These are phyloP conservation scores for Megacollybia marginata DNA, from an alignment of 768 basidiomycete genomes.

Conservation along the genomic window DNA sequence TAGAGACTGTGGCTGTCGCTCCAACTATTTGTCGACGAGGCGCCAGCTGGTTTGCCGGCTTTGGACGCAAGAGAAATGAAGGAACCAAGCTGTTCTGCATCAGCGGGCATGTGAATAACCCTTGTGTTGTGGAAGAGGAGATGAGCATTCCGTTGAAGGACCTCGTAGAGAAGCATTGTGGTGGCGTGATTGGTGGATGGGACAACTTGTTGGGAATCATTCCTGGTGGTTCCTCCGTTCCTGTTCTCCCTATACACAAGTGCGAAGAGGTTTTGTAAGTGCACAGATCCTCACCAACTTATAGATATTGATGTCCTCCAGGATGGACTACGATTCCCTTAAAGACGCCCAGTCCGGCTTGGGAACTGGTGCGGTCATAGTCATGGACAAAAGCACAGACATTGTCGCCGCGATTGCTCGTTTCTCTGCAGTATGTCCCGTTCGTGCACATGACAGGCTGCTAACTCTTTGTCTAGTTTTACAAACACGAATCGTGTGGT, in stretches of 20 bases:
- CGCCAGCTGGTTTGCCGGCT: constrained; percentile 82
- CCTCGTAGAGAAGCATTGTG: constrained; percentile 93
- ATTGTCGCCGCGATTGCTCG: constrained; percentile 91
- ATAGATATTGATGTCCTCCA: constrained; percentile 16
- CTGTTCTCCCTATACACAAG: constrained; percentile 76
- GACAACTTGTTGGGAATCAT: constrained; percentile 95
- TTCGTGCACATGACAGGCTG: background rate
- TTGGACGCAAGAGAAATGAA: constrained; percentile 87
- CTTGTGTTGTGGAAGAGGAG: constrained; percentile 97
- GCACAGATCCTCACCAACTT: background rate
- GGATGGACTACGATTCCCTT: constrained; percentile 98
- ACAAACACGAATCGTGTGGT: constrained; percentile 98
- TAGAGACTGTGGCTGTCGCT: constrained; percentile 96
- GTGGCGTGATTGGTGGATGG: constrained; percentile 93
- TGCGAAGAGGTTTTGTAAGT: constrained; percentile 87
- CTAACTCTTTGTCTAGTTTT: constrained; percentile 51
- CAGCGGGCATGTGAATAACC: constrained; percentile 96
- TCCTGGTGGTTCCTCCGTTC: constrained; percentile 92
- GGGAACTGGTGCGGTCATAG: constrained; percentile 96
- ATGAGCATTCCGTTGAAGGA: constrained; percentile 97
- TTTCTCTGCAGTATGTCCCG: constrained; percentile 60
- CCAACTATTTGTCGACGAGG: constrained; percentile 94
- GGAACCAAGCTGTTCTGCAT: constrained; percentile 98
- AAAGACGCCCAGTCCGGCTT: constrained; percentile 96
- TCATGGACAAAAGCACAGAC: constrained; percentile 98